Evolutionary conservation across 768 basidiomycete species (phyloP).

Genomic region (Xerocomellus dryophilus): DNA sequence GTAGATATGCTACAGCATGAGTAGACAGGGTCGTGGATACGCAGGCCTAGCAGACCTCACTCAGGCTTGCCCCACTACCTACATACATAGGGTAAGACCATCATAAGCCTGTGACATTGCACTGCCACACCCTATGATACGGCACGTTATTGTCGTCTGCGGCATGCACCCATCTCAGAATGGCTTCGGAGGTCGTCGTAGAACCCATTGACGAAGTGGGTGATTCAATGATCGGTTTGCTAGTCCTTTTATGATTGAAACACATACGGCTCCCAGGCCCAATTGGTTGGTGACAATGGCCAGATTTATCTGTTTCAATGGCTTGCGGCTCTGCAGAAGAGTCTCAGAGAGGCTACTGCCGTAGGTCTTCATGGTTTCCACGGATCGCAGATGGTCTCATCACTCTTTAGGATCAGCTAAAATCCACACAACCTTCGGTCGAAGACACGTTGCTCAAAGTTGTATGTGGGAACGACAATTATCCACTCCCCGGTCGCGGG

Average conservation of each 20-base stretch:
- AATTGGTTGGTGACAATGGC: conserved; percentile 68
- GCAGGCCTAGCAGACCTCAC: too few species aligned
- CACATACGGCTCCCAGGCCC: conserved; percentile 43
- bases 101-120: background rate
- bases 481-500: conserved; percentile 85
- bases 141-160: background rate
- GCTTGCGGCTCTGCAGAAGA: conserved; percentile 65
- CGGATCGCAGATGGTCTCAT: conserved; percentile 1
- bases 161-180: conserved; percentile 15
- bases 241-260: conserved; percentile 9
- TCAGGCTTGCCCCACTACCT: too few species aligned
- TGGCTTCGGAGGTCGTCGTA: conserved; percentile 25
- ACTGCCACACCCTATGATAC: too few species aligned
- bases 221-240: background rate
- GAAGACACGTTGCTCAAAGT: conserved; percentile 67
- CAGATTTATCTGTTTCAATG: conserved; percentile 85
- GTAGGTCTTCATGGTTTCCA: conserved; percentile 40
- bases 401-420: conserved; percentile 57
- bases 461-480: conserved; percentile 57
- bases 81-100: too few species aligned
- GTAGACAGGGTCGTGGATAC: background rate
- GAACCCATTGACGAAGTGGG: conserved; percentile 34
- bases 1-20: conserved; percentile 2
- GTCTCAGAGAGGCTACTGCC: conserved; percentile 44
- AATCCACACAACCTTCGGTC: conserved; percentile 56